A percentile compares a stretch with the other conserved stretches of the same genome.
Evolutionary conservation across 2,329 filamentous ascomycete species (phyloP).

Genomic region (Grosmannia clavigera): DNA sequence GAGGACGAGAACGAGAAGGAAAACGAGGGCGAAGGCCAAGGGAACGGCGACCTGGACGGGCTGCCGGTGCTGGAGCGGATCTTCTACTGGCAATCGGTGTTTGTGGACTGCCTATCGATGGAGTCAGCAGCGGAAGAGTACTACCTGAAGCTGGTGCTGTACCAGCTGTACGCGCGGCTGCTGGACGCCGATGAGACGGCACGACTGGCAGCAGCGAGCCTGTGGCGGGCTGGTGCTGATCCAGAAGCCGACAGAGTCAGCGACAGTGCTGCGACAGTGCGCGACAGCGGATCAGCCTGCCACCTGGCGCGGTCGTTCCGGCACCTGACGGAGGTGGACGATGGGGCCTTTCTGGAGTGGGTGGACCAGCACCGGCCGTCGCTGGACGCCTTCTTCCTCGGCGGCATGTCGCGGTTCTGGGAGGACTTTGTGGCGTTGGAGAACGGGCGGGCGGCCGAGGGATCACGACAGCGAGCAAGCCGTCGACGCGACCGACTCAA

Average conservation of each 20-base stretch:
- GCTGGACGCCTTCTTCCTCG: constrained; percentile 72
- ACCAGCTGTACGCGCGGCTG: constrained; percentile 82
- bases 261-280: constrained; percentile 58
- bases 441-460: constrained; percentile 69
- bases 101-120: constrained; percentile 61
- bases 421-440: constrained; percentile 75
- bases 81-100: constrained; percentile 89
- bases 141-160: constrained; percentile 77
- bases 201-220: constrained; percentile 63
- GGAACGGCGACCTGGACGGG: not conserved
- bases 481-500: constrained; percentile 75
- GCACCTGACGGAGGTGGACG: constrained; percentile 76
- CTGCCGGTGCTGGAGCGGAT: constrained; percentile 70
- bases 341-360: constrained; percentile 78
- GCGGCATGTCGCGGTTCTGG: constrained; percentile 70
- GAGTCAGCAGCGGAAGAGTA: constrained; percentile 46
- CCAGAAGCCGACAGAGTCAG: constrained; percentile 78
- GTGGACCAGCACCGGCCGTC: constrained; percentile 69
- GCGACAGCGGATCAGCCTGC: constrained; percentile 55
- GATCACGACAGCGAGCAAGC: constrained; percentile 52
- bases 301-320: constrained; percentile 66
- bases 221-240: constrained; percentile 91
- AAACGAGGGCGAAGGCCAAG: not conserved
- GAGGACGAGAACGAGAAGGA: not conserved
- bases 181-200: constrained; percentile 57